Evolutionary conservation across 2,329 filamentous ascomycete species (phyloP).

Genomic region (Fusarium sp.): DNA sequence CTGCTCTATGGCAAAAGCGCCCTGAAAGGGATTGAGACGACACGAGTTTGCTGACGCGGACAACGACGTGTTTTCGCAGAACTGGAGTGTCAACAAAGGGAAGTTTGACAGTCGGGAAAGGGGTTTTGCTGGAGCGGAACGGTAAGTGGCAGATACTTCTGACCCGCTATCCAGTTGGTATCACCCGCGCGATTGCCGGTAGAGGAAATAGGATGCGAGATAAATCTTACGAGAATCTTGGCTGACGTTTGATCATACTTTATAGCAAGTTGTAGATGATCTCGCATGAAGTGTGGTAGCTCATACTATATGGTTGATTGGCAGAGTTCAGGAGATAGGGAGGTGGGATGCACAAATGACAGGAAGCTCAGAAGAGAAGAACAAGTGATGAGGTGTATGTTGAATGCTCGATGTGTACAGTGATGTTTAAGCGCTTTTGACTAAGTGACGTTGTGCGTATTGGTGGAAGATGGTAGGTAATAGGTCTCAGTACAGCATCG

Average conservation of each 20-base stretch:
- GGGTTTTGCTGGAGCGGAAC: not conserved
- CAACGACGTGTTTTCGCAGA: not conserved
- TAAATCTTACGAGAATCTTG: not conserved
- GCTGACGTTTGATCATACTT: not conserved
- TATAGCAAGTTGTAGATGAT: not conserved
- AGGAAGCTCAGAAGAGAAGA: not conserved
- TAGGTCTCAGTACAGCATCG: not conserved
- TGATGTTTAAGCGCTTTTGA: not conserved
- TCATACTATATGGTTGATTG: not conserved
- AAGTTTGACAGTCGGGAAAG: not conserved
- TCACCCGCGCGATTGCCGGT: not conserved
- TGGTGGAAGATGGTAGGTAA: not conserved
- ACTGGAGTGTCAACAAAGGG: not conserved
- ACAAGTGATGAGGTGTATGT: not conserved
- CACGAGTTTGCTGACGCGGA: not conserved
- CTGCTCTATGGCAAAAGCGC: not conserved
- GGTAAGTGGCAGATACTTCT: not conserved
- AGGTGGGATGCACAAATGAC: not conserved
- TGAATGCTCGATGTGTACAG: not conserved
- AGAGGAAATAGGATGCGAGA: not conserved
- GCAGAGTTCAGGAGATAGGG: not conserved
- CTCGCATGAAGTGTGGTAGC: not conserved
- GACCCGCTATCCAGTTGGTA: not conserved
- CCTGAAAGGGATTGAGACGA: not conserved
- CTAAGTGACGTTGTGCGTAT: accelerated